Evolutionary conservation across 305 asterid genomes (phyloP).

Genomic region (Fraxinus xanthoxyloides): DNA sequence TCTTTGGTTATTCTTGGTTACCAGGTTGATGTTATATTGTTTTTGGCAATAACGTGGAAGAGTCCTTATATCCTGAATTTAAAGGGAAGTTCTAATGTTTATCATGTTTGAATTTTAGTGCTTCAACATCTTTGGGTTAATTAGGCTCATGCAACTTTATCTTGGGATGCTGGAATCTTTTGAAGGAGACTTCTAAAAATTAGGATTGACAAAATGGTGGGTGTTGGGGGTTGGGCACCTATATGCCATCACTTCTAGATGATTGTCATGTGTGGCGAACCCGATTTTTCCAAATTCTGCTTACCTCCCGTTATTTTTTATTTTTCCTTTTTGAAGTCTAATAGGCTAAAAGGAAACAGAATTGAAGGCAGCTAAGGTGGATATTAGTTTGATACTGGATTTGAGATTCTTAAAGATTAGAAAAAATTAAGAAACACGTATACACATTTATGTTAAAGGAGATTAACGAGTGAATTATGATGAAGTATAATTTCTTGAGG

Average conservation of each 20-base stretch:
- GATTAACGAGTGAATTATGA: not conserved
- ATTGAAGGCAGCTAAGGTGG: not conserved
- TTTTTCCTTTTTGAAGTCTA: not conserved
- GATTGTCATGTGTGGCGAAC: not conserved
- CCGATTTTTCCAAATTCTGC: not conserved
- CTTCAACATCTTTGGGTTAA: not conserved
- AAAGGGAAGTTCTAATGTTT: not conserved
- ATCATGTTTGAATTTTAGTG: not conserved
- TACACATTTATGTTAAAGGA: not conserved
- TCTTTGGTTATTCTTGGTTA: not conserved
- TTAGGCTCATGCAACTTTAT: not conserved
- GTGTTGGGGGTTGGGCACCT: not conserved
- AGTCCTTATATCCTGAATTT: not conserved
- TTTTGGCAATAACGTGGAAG: not conserved
- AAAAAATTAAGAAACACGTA: not conserved
- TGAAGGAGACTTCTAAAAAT: not conserved
- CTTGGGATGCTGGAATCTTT: not conserved
- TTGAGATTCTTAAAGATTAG: not conserved
- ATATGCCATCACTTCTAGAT: not conserved
- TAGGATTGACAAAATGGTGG: not conserved
- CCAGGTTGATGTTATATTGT: not conserved
- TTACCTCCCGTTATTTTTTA: not conserved
- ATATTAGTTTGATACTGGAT: not conserved
- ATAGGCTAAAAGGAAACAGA: not conserved
- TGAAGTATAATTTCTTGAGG: not conserved